Evolutionary conservation across 106 monocot species (phyloP), one percentile per base, ranked within the genome.

Genomic region (Dendrobium nobile): DNA sequence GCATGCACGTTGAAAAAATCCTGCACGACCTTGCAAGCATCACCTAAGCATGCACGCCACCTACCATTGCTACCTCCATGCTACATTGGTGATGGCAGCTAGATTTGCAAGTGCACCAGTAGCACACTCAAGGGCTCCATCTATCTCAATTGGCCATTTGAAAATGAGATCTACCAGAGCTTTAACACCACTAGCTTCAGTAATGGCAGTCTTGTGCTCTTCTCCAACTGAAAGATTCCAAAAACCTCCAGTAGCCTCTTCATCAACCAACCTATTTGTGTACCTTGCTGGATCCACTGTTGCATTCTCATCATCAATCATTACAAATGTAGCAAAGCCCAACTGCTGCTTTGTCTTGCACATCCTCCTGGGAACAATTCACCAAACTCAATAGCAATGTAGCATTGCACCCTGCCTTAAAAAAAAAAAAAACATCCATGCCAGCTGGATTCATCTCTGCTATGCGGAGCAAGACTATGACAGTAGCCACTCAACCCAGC

Each of bases 201-300:
- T 92, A 79, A 98, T 98, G 16, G 95, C 95, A 26, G 85, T 85
- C 97, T 98, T 98, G 82, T 98, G 95, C 78, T 98, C 98, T 82
- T 98, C 98, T 18, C 98, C 98, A 37, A 98, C 98, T 70, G 98
- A 98, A 78, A 98, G 98, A 78, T 98, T 98, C 98, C 98, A 98
- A 78, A 98, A 92, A 45, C 98, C 98, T 73, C 98, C 98, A 77
- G 98, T 95, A 82, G 95, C 98, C 81, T 98, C 98, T 86, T 98
- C 98, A 75, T 92, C 98, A 73, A 98, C 98, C 78, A 98, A 78
- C 77, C 88, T 90, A 80, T 98, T 98, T 89, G 87, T 88, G 55
- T 95, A 98, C 79, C 88, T 89, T 43, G 98, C 88, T 11, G 90
- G 85, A 48, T 98, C 90, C 72, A 94, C 97, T 37, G 80, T 84